phyloP scores from a whole-genome alignment of 2,329 filamentous ascomycete species.

The Penicillium sp. region DNA sequence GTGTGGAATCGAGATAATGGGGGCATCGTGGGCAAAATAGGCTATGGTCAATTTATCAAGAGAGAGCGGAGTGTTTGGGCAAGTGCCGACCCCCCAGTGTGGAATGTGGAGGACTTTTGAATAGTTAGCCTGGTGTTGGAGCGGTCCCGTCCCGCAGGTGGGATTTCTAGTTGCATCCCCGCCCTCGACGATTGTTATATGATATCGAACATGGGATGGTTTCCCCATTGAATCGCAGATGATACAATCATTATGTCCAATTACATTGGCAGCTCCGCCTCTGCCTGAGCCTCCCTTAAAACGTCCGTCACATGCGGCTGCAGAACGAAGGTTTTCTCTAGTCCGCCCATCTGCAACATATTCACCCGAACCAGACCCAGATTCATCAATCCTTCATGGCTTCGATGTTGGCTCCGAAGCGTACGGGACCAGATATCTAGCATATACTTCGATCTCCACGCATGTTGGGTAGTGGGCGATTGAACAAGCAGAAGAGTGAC shows the following conservation, averaged over 20 bases:
- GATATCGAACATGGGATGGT: no score
- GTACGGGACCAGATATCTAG: constrained; percentile 19
- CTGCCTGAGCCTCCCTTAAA: no score
- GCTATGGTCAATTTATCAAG: neutral
- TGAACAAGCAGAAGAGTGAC: constrained; percentile 20
- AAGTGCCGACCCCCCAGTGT: no score
- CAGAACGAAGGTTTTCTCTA: constrained; percentile 14
- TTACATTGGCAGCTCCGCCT: no score
- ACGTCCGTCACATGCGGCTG: constrained; percentile 6
- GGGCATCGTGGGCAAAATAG: neutral
- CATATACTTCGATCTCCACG: constrained; percentile 9
- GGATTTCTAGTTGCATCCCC: no score
- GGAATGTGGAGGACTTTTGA: no score
- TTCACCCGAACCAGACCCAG: constrained; percentile 19
- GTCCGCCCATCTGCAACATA: constrained; percentile 16
- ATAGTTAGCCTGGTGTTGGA: no score
- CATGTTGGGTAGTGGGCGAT: constrained; percentile 18
- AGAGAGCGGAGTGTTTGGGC: no score
- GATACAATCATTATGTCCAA: no score
- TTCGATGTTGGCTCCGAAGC: constrained; percentile 16
- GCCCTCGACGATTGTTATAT: no score
- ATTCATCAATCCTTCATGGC: constrained; percentile 18
- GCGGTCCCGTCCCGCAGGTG: no score
- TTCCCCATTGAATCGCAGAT: no score
- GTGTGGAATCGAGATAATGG: neutral